A percentile compares a stretch with the other conserved stretches of the same genome.
phyloP scores from a whole-genome alignment of 2,329 filamentous ascomycete species.

The Apiospora saccharicola region DNA sequence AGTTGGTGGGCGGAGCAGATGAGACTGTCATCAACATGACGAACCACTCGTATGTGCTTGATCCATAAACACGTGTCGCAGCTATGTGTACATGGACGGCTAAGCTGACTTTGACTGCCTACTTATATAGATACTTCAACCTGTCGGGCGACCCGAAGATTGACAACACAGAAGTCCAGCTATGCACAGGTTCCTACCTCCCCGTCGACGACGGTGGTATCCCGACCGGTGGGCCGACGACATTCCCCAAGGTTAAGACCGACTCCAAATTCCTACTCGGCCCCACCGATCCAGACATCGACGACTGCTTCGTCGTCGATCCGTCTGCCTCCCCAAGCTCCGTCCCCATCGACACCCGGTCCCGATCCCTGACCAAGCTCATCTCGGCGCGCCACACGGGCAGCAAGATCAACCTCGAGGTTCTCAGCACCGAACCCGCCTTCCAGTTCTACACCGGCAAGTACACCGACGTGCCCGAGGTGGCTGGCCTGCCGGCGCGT shows the following conservation, averaged over 20 bases:
- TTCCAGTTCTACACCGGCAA: conserved; percentile 98
- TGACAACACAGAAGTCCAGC: conserved; percentile 69
- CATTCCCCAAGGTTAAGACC: conserved; percentile 71
- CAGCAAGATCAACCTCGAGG: conserved; percentile 82
- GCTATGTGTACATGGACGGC: background rate
- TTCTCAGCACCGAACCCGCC: conserved; percentile 89
- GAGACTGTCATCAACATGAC: conserved; percentile 94
- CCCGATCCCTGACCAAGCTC: conserved; percentile 68
- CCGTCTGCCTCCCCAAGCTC: conserved; percentile 57
- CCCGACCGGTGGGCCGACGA: conserved; percentile 71
- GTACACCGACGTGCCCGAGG: conserved; percentile 78
- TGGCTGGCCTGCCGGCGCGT: conserved; percentile 68
- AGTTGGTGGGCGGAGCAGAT: conserved; percentile 79
- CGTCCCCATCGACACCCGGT: conserved; percentile 72
- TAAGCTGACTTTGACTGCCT: conserved; percentile 19
- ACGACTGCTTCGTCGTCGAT: conserved; percentile 89
- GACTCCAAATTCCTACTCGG: conserved; percentile 76
- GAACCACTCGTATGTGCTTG: conserved; percentile 79
- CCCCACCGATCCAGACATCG: conserved; percentile 76
- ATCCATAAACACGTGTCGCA: background rate
- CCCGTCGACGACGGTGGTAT: conserved; percentile 78
- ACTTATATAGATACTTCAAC: conserved; percentile 66
- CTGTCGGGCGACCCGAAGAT: conserved; percentile 61
- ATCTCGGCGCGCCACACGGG: conserved; percentile 77
- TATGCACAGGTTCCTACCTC: conserved; percentile 71